These are phyloP conservation scores for Boehmeria nivea DNA, from an alignment of 306 rosid species.

Conservation along the genomic window DNA sequence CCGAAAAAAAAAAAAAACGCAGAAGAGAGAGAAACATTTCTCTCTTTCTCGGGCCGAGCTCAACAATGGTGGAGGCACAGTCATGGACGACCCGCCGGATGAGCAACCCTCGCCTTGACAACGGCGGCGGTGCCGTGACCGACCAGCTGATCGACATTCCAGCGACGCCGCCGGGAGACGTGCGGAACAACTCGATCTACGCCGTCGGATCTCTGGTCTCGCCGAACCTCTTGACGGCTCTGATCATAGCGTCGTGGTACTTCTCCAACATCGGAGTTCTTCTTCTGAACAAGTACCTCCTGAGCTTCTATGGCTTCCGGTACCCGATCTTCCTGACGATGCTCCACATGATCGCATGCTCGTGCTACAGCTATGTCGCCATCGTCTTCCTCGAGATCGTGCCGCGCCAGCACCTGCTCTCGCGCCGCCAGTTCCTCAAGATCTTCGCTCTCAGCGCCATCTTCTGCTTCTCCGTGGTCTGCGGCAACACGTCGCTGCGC, in stretches of 20 bases:
- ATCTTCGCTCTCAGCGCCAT: constrained; percentile 67
- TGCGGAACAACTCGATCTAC: constrained; percentile 33
- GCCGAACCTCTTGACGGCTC: constrained; percentile 37
- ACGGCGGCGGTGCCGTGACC: neutral
- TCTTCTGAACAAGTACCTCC: constrained; percentile 85
- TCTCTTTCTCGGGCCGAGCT: neutral
- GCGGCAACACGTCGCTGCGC: constrained; percentile 82
- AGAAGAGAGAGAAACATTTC: neutral
- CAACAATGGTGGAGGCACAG: constrained; percentile 83
- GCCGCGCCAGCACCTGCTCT: constrained; percentile 69
- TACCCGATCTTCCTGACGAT: constrained; percentile 90
- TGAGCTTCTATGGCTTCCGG: constrained; percentile 73
- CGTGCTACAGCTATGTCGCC: constrained; percentile 57
- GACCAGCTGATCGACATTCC: constrained; percentile 74
- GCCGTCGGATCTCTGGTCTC: constrained; percentile 28
- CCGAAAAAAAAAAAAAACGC: neutral
- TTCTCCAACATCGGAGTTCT: constrained; percentile 87
- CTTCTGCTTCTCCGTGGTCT: constrained; percentile 92
- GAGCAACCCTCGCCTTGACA: constrained; percentile 68
- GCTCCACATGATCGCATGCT: constrained; percentile 90
- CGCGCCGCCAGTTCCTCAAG: constrained; percentile 67
- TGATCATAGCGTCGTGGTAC: constrained; percentile 73
- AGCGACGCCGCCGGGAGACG: constrained; percentile 55
- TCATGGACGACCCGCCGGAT: constrained; percentile 84
- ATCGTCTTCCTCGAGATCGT: constrained; percentile 62